Base-by-base conservation (phyloP, 257 asterid species). In the Rhazya stricta region DNA sequence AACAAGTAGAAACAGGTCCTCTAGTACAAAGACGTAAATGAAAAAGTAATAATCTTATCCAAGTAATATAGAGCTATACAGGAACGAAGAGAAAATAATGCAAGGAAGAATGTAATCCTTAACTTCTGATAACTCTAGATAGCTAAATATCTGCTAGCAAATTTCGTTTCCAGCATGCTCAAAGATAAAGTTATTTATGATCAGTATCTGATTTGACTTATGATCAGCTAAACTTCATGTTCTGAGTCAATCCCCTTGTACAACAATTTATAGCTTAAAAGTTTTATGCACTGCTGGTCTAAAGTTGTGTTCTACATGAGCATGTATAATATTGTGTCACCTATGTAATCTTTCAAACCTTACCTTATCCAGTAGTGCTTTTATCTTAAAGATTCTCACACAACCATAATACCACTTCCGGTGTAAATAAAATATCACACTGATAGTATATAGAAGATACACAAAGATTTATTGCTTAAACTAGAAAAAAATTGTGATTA, bases 41-140 rank as follows among this genome's bases (percentile, higher is more conserved):
- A 60, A n/a, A 39, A 29, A 60, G 67, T 60, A 60, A 12, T 7
- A 60, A 60, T 60, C 67, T 60, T 57, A 19, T 58, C 66, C 66
- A 58, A 58, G 37, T 54, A 23, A 58, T 56, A 9, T 32, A n/a
- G 62, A 56, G 2, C 62, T 42, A 5, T 8, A 56, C 29, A 27
- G 7, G 37, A 29, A 27, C 9, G 21, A 37, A 58, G 34, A 11
- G 37, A 58, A 58, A 58, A 25, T 58, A 58, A 11, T 58, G 39
- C 15, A 18, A 29, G 37, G 21, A 58, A 8, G 46, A 8, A 42
- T 42, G 13, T 58, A 6, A 7, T 16, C 29, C 37, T 58, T 27
- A 58, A 27, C 66, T 58, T 58, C 19, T 58, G 39, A 16, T 42
- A 42, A 42, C 37, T 58, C 16, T 58, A 27, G 61, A 23, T 54